Evolutionary conservation across 768 basidiomycete genomes (phyloP).

Genomic region (Mycena rosella): DNA sequence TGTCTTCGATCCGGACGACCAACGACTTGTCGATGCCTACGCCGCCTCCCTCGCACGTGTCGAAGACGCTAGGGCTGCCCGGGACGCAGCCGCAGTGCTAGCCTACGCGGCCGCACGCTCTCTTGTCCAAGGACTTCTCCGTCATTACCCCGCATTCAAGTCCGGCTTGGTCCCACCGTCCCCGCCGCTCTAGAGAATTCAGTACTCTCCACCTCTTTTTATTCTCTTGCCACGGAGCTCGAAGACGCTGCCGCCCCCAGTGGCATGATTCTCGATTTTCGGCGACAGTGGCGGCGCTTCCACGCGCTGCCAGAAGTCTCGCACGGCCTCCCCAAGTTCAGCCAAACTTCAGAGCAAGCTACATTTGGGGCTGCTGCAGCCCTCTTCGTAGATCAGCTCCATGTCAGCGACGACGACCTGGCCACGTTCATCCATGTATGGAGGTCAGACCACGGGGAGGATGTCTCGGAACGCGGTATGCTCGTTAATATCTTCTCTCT

Average conservation of each 20-base stretch:
- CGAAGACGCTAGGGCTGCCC: too few species aligned
- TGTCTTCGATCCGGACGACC: too few species aligned
- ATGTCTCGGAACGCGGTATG: neutral
- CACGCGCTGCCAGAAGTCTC: neutral
- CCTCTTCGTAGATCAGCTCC: conserved; percentile 5
- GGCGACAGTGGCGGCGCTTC: conserved; percentile 12
- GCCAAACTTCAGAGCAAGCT: neutral
- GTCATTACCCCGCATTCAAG: too few species aligned
- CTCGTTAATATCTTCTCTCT: neutral
- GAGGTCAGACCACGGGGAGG: neutral
- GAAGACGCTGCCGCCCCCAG: conserved; percentile 5
- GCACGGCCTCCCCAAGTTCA: neutral
- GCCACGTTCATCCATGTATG: neutral
- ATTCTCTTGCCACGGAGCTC: conserved; percentile 2
- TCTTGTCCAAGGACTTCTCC: neutral
- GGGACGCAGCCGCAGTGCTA: too few species aligned
- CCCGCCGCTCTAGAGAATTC: neutral
- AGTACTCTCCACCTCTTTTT: neutral
- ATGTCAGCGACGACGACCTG: neutral
- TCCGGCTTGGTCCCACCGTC: too few species aligned
- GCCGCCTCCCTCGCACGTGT: too few species aligned
- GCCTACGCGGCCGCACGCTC: too few species aligned
- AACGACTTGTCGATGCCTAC: too few species aligned
- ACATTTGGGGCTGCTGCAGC: conserved; percentile 10
- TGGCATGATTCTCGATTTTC: neutral